These are phyloP conservation scores for Kodamaea kaohsiungensis DNA, from an alignment of 805 yeast genomes.

Conservation along the genomic window DNA sequence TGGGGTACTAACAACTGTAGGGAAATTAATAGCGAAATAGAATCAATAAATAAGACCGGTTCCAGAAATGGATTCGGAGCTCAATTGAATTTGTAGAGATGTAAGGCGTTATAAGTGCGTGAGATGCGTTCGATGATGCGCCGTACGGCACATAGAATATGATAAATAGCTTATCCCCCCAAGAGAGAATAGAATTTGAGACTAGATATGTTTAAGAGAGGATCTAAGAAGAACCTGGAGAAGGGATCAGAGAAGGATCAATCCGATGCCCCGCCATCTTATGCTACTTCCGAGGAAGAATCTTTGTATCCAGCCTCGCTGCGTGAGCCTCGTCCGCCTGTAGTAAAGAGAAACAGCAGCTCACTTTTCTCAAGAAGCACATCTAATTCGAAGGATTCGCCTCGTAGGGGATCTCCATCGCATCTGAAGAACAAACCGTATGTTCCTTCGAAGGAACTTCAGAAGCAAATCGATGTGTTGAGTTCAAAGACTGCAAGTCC, in stretches of 20 bases:
- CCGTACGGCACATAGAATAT: not conserved
- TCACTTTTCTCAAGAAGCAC: constrained; percentile 2
- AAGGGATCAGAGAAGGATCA: not conserved
- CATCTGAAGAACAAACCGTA: constrained; percentile 28
- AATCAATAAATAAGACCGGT: not conserved
- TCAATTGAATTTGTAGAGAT: not conserved
- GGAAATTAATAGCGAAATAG: not conserved
- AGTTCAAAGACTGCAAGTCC: constrained; percentile 1
- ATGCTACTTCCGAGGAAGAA: constrained; percentile 1
- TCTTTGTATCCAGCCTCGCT: not conserved
- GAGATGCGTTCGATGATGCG: not conserved
- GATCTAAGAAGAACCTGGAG: constrained; percentile 3
- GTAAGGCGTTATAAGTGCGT: not conserved
- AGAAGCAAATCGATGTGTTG: constrained; percentile 33
- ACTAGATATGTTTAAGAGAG: constrained; percentile 6
- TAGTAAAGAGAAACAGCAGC: constrained; percentile 1
- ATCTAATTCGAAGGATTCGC: not conserved
- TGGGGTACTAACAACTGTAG: constrained; percentile 2
- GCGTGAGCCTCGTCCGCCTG: constrained; percentile 4
- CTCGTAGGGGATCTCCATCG: not conserved
- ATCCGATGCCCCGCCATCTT: constrained; percentile 10
- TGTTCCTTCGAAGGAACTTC: constrained; percentile 35
- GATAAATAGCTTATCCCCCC: not conserved
- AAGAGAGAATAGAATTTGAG: not conserved
- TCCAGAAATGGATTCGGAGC: not conserved